Percentiles rank a stretch among this genome's conserved stretches.
phyloP scores from a whole-genome alignment of 225 moss, liverwort and hornwort species.

The Physcomitrium patens region DNA sequence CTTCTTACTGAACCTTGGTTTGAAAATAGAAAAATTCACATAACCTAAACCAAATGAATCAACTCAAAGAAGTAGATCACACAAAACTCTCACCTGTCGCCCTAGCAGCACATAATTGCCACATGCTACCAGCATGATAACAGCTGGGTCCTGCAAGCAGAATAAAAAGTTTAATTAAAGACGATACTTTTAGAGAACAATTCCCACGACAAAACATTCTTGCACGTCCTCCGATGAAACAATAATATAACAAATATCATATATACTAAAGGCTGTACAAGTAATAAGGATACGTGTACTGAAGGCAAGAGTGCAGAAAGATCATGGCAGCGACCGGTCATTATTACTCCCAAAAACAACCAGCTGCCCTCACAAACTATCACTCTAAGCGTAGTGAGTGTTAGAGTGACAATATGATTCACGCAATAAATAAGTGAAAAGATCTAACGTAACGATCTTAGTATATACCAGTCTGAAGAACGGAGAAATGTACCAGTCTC shows the following conservation, averaged over 20 bases:
- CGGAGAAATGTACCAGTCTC: slow-evolving; percentile 65
- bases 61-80: slow-evolving; percentile 16
- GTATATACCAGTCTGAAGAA: slow-evolving; percentile 15
- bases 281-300: not conserved
- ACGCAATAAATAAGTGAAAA: not conserved
- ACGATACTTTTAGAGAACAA: not conserved
- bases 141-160: slow-evolving; percentile 84
- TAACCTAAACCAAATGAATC: not conserved
- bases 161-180: not conserved
- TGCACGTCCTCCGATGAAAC: not conserved
- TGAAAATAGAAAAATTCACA: slow-evolving; percentile 9
- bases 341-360: not conserved
- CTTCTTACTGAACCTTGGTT: not conserved
- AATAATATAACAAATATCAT: not conserved
- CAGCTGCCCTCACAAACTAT: not conserved
- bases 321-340: not conserved
- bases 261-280: not conserved
- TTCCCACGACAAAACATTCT: not conserved
- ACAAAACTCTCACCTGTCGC: slow-evolving; percentile 66
- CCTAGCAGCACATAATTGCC: slow-evolving; percentile 88
- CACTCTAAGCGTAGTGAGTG: not conserved
- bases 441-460: slow-evolving; percentile 16
- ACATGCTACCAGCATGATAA: slow-evolving; percentile 89
- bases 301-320: slow-evolving; percentile 8
- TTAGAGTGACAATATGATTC: not conserved